A percentile compares a stretch with the other conserved stretches of the same genome.
These are phyloP conservation scores for Boletus coccyginus DNA, from an alignment of 768 basidiomycete genomes.

Conservation along the genomic window DNA sequence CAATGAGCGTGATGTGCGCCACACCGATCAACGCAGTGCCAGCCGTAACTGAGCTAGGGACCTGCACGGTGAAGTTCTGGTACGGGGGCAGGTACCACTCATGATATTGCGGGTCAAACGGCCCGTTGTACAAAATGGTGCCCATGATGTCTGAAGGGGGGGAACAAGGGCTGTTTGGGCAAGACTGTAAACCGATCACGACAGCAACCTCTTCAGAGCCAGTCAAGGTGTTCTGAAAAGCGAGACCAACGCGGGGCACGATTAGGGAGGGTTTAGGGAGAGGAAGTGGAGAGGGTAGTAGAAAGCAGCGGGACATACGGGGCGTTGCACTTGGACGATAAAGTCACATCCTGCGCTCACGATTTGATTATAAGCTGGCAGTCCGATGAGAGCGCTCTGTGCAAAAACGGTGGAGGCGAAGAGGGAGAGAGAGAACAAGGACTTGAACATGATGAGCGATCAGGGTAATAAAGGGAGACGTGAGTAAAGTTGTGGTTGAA, in stretches of 20 bases:
- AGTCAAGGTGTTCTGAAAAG: conserved; percentile 34
- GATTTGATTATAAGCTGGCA: conserved; percentile 29
- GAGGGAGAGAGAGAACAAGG: conserved; percentile 19
- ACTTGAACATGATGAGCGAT: conserved; percentile 15
- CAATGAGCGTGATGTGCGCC: conserved; percentile 38
- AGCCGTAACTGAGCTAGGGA: conserved; percentile 29
- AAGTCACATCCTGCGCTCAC: conserved; percentile 39
- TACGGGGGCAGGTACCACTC: conserved; percentile 34
- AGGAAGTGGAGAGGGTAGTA: neutral
- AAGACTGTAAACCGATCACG: conserved; percentile 43
- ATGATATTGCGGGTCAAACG: conserved; percentile 37
- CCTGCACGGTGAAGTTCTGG: conserved; percentile 43
- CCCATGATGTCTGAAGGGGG: conserved; percentile 36
- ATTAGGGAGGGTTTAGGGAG: neutral
- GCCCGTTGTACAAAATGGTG: conserved; percentile 46
- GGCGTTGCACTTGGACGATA: conserved; percentile 46
- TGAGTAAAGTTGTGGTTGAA: neutral
- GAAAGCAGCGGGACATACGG: conserved; percentile 33
- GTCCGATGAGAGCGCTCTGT: conserved; percentile 41
- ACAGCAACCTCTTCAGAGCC: conserved; percentile 44
- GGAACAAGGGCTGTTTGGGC: conserved; percentile 27
- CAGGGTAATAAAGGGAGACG: neutral
- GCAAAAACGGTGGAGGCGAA: conserved; percentile 37
- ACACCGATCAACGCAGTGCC: conserved; percentile 38
- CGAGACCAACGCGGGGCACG: neutral